Evolutionary conservation across 495 filamentous ascomycete genomes (phyloP), one percentile per base, ranked within the genome.

Genomic region (Geoglossum glabrum): DNA sequence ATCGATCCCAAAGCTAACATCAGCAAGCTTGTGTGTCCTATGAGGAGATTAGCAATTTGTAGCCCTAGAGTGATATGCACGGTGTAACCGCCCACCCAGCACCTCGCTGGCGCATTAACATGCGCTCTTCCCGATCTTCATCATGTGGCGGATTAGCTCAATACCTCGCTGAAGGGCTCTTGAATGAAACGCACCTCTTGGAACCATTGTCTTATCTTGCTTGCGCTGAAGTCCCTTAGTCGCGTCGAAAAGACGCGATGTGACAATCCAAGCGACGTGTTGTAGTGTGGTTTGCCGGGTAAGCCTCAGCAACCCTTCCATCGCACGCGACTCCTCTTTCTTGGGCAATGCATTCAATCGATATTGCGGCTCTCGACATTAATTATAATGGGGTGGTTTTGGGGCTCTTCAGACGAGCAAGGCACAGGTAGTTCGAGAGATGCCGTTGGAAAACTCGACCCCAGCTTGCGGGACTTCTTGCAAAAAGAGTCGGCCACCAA

Each of bases 391-490:
- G 86, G 86, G 66, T 90, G 86, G 87, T 79, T 88, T 60, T 83
- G 77, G 78, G 74, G 71, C 46, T 65, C 67, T 23, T 55, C 60
- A 59, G 69, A 72, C 62, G 68, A 64, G 55, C 66, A 68, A 57
- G 52, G 58, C 46, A 64, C 67, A 55, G 65, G 68, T 30, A 72
- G 68, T 61, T 64, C 70, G 52, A 72, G 76, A 28, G 87, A 95
- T 64, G 84, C 89, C 56, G 79, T 90, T 65, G 73, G 79, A 62
- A 81, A 85, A 63, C 84, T 96, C 62, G 87, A 95, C 65, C 88
- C 90, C 47, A 79, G 76, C 59, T 78, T 95, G 34, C 84, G 84
- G 45, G 83, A 89, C 61, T 95, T 85, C 72, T 84, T 96, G 65
- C 74, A 84, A 63, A 79, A 82, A 67, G 86, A 95, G 71, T 82